Base-by-base conservation (phyloP, 2,329 filamentous ascomycete species). In the Setomelanomma holmii region DNA sequence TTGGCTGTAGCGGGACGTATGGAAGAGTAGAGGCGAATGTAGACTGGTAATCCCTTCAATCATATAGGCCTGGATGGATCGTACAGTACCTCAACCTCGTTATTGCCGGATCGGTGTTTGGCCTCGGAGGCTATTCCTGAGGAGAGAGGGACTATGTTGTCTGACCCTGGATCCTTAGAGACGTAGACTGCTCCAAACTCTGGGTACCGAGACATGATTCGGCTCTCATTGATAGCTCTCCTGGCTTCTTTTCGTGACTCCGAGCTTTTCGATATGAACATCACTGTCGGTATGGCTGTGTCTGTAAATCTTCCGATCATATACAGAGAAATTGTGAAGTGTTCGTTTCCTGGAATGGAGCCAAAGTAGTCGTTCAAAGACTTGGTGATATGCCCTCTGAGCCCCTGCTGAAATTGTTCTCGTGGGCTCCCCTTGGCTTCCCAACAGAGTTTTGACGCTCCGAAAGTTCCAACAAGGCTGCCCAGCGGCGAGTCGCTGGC, bases 81-180 rank as follows among this genome's bases (percentile, higher is more conserved):
- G 12, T 24, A 24, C 4, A 24, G 22, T 24, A 41, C 22, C 22
- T 41, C 22, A 12, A 22, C 17, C n/a, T 20, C 40, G 16, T 5
- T 3, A 12, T 27, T 27, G 5, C 27, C 5, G 27, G 27, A 14
- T 30, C 14, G 10, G 14, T 30, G 3, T 6, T 12, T 7, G n/a
- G 5, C 20, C 12, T 11, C 2, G 17, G 38, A 11, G 8, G 22
- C 17, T 10, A 2, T n/a, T 10, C 12, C 19, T 22, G 38, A 35
- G 6, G 53, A 40, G 23, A 56, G 40, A n/a, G 16, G n/a, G 14
- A 27, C 46, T 11, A 52, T 52, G 22, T 52, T 30, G 23, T 49
- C 33, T 4, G 48, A 49, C 5, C 55, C 44, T 1, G 51, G 56
- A 11, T 55, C 49, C 24, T 35, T 42, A 3, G 43, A n/a, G 19